A percentile compares a stretch with the other conserved stretches of the same genome.
Evolutionary conservation across 768 basidiomycete genomes (phyloP).

Genomic region (Leccinum disarticulatum): DNA sequence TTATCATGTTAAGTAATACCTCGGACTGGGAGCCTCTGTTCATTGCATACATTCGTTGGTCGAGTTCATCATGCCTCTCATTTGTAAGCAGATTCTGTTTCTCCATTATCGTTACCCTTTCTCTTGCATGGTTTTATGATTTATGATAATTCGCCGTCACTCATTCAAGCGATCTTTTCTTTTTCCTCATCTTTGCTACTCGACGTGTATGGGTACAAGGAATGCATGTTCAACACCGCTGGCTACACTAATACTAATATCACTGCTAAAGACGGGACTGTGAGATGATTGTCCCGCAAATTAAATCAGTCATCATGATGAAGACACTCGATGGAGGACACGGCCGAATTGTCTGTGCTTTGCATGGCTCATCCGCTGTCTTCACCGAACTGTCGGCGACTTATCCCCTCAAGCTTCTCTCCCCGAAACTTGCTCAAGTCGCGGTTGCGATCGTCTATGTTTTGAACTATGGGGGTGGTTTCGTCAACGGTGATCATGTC

Average conservation of each 20-base stretch:
- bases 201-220: slow-evolving; percentile 40
- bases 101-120: slow-evolving; percentile 25
- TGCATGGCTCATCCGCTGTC: slow-evolving; percentile 53
- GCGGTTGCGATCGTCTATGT: slow-evolving; percentile 72
- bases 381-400: slow-evolving; percentile 76
- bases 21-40: slow-evolving; percentile 24
- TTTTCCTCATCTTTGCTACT: slow-evolving; percentile 21
- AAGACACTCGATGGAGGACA: slow-evolving; percentile 38
- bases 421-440: slow-evolving; percentile 54
- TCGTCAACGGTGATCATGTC: slow-evolving; percentile 83
- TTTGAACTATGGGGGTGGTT: slow-evolving; percentile 87
- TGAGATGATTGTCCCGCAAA: background rate
- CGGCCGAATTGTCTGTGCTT: slow-evolving; percentile 56
- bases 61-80: slow-evolving; percentile 23
- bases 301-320: background rate
- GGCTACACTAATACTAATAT: slow-evolving; percentile 24
- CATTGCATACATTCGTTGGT: slow-evolving; percentile 23
- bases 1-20: slow-evolving; percentile 18
- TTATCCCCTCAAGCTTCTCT: slow-evolving; percentile 87
- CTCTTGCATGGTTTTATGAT: slow-evolving; percentile 30
- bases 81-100: slow-evolving; percentile 30
- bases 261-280: background rate
- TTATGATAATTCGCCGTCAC: slow-evolving; percentile 27
- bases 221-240: slow-evolving; percentile 32
- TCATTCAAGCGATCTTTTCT: slow-evolving; percentile 19